Percentiles rank a stretch among this genome's conserved stretches.
Evolutionary conservation across 805 yeast genomes (phyloP).

Genomic region (Blastobotrys chiropterorum): DNA sequence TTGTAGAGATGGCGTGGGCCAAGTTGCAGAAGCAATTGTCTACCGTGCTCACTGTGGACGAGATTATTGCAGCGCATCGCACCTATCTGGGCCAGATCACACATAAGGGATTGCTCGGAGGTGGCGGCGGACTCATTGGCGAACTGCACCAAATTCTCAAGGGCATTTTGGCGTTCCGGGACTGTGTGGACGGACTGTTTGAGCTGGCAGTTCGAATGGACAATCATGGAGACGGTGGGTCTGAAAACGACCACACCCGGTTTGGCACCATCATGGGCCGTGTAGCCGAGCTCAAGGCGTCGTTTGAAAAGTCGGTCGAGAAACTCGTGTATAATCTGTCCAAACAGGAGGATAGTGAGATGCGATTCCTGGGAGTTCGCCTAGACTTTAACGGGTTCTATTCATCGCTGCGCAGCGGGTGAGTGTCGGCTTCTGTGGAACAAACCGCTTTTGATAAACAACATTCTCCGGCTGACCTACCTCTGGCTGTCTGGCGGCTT

Average conservation of each 20-base stretch:
- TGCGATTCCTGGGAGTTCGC: slow-evolving; percentile 30
- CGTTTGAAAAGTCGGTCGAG: slow-evolving; percentile 21
- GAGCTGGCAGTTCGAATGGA: slow-evolving; percentile 17
- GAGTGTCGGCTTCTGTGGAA: no score
- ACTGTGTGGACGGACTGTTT: slow-evolving; percentile 20
- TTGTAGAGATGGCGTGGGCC: slow-evolving; percentile 35
- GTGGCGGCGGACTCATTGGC: slow-evolving; percentile 22
- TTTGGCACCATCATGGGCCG: slow-evolving; percentile 14
- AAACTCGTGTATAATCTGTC: slow-evolving; percentile 25
- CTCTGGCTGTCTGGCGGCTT: no score
- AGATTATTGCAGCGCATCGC: slow-evolving; percentile 30
- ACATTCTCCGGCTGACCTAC: no score
- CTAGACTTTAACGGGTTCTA: slow-evolving; percentile 32
- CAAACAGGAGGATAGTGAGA: slow-evolving; percentile 27
- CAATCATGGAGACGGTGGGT: not conserved
- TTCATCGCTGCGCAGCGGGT: no score
- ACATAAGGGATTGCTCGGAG: slow-evolving; percentile 30
- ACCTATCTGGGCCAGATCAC: slow-evolving; percentile 27
- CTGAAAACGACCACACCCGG: slow-evolving; percentile 11
- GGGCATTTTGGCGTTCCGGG: slow-evolving; percentile 23
- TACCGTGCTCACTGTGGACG: slow-evolving; percentile 30
- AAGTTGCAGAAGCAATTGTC: slow-evolving; percentile 22
- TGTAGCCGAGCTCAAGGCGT: slow-evolving; percentile 14
- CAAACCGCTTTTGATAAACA: no score
- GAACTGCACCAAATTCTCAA: slow-evolving; percentile 30